Conservation (phyloP, 352 stramenopile genomes). For the Phytophthora pistaciae region DNA sequence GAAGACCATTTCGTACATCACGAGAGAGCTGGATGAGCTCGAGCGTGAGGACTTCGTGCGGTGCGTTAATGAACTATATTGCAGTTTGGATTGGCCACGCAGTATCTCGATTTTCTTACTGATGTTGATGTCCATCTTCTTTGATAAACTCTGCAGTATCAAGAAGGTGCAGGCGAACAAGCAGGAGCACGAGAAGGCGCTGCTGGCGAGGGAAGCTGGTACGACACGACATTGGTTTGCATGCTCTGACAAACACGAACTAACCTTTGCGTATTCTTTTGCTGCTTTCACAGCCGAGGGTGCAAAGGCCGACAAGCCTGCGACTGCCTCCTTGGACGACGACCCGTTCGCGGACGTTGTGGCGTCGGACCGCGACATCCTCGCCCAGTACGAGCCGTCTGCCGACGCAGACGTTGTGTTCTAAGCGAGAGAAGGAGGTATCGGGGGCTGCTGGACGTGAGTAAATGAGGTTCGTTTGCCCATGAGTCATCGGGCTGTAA, state of each 20-base stretch:
- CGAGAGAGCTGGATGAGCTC: conserved; percentile 98
- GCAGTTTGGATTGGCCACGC: background rate
- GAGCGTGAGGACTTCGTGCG: conserved; percentile 97
- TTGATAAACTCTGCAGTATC: conserved; percentile 70
- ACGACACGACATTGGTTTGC: background rate
- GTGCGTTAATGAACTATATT: conserved; percentile 33
- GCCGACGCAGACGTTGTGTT: conserved; percentile 86
- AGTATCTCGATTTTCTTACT: background rate
- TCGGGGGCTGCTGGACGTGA: background rate
- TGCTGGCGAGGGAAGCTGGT: conserved; percentile 71
- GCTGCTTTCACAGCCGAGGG: conserved; percentile 15
- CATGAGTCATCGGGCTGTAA: conserved; percentile 7
- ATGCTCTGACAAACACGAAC: background rate
- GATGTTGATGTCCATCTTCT: background rate
- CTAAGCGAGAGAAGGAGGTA: conserved; percentile 35
- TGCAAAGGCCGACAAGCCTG: conserved; percentile 18
- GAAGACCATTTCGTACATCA: conserved; percentile 97
- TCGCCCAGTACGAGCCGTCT: conserved; percentile 81
- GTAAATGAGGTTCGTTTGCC: conserved; percentile 7
- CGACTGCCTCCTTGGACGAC: conserved; percentile 38
- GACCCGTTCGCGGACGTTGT: conserved; percentile 80
- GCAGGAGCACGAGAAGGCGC: conserved; percentile 86
- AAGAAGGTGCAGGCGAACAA: conserved; percentile 99
- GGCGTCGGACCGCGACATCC: conserved; percentile 79
- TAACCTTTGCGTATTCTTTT: conserved; percentile 8